These are phyloP conservation scores for Phytophthora pinifolia DNA, from an alignment of 352 stramenopile species.

Conservation along the genomic window DNA sequence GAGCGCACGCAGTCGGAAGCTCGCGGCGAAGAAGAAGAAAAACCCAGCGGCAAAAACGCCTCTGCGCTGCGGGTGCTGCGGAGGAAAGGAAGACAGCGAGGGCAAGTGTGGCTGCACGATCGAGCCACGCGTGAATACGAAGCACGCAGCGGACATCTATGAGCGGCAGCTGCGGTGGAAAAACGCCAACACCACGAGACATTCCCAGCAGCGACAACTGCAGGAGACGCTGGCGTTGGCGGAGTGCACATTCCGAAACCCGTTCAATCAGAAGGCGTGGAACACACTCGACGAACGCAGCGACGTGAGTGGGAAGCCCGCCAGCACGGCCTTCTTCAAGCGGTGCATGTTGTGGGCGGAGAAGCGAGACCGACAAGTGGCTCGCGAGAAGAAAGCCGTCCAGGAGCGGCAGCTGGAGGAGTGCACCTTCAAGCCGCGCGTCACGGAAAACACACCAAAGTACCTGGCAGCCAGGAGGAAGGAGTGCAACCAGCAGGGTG, in stretches of 20 bases:
- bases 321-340: slow-evolving; percentile 42
- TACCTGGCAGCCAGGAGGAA: slow-evolving; percentile 4
- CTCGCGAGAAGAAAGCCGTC: slow-evolving; percentile 36
- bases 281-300: slow-evolving; percentile 14
- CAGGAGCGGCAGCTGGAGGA: slow-evolving; percentile 44
- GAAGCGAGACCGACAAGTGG: slow-evolving; percentile 37
- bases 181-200: slow-evolving; percentile 39
- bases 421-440: slow-evolving; percentile 56
- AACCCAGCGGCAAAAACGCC: slow-evolving; percentile 9
- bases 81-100: slow-evolving; percentile 23
- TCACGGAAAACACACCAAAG: slow-evolving; percentile 15
- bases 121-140: slow-evolving; percentile 18
- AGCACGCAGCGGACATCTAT: slow-evolving; percentile 50
- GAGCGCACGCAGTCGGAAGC: slow-evolving; percentile 42
- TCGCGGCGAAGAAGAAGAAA: slow-evolving; percentile 38
- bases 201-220: slow-evolving; percentile 32
- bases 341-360: slow-evolving; percentile 45
- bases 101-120: slow-evolving; percentile 22
- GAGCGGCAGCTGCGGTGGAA: slow-evolving; percentile 65
- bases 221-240: slow-evolving; percentile 36
- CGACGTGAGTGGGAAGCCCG: background rate
- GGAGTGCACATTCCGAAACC: slow-evolving; percentile 66
- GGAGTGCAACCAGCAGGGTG: slow-evolving; percentile 19
- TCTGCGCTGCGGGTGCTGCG: slow-evolving; percentile 34
- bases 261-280: slow-evolving; percentile 47